Percentiles rank a stretch among this genome's conserved stretches.
Evolutionary conservation across 2,329 filamentous ascomycete species (phyloP).

Genomic region (Penicillium glabrum): DNA sequence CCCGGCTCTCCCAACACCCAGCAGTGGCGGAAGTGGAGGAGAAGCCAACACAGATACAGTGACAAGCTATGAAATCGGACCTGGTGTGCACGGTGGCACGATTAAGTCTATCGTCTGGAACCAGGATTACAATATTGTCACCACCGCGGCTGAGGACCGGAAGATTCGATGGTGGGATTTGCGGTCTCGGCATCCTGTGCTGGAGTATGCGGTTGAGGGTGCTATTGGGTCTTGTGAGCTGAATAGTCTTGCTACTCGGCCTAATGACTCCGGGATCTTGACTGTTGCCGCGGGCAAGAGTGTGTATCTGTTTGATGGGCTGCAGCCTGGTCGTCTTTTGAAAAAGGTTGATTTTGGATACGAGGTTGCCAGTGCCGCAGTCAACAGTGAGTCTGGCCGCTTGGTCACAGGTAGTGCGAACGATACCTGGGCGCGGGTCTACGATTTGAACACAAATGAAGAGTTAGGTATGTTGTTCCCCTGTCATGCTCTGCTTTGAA

Average conservation of each 20-base stretch:
- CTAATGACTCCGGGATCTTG: conserved; percentile 69
- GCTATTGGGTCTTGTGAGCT: conserved; percentile 92
- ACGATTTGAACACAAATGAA: conserved; percentile 78
- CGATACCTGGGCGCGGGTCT: conserved; percentile 96
- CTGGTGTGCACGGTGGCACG: conserved; percentile 76
- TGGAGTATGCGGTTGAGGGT: conserved; percentile 76
- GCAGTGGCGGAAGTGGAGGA: conserved; percentile 26
- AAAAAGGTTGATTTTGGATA: conserved; percentile 80
- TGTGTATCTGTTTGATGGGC: conserved; percentile 86
- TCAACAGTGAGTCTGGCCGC: conserved; percentile 77
- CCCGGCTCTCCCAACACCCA: conserved; percentile 36
- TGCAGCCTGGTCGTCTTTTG: conserved; percentile 65
- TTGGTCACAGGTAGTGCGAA: conserved; percentile 88
- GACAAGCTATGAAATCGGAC: conserved; percentile 81
- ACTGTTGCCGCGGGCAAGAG: conserved; percentile 93
- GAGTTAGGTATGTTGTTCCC: conserved; percentile 62
- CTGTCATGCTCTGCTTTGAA: background rate
- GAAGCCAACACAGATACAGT: conserved; percentile 39
- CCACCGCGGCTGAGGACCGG: conserved; percentile 88
- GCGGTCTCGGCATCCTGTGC: conserved; percentile 70
- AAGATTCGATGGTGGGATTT: conserved; percentile 94
- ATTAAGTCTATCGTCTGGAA: conserved; percentile 99
- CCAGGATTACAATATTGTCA: conserved; percentile 78
- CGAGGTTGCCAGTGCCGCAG: conserved; percentile 84
- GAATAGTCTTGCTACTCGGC: conserved; percentile 63